These are phyloP conservation scores for Alternaria ethzedia DNA, from an alignment of 2,329 filamentous ascomycete genomes.

Conservation along the genomic window DNA sequence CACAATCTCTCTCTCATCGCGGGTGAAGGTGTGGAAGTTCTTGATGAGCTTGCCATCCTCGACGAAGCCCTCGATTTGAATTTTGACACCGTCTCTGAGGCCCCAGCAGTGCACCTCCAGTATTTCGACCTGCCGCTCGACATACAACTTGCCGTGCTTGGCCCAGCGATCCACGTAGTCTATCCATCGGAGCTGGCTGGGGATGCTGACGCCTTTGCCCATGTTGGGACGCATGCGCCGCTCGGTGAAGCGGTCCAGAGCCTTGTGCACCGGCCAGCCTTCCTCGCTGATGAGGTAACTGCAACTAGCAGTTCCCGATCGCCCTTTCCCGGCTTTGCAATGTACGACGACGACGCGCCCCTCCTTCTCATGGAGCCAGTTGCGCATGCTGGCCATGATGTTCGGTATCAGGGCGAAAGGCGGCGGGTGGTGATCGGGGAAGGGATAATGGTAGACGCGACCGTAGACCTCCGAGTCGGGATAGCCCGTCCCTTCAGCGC, in stretches of 20 bases:
- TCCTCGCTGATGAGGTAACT: conserved; percentile 91
- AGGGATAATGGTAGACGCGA: conserved; percentile 89
- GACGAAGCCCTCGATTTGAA: conserved; percentile 81
- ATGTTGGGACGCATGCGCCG: conserved; percentile 88
- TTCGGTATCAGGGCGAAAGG: conserved; percentile 87
- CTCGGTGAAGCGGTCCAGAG: conserved; percentile 74
- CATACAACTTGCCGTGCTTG: conserved; percentile 75
- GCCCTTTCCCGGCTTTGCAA: conserved; percentile 95
- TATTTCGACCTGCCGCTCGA: conserved; percentile 83
- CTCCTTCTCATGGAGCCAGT: conserved; percentile 69
- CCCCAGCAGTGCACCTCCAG: conserved; percentile 92
- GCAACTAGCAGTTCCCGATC: conserved; percentile 86
- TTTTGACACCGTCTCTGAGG: conserved; percentile 82
- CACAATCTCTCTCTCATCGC: conserved; percentile 73
- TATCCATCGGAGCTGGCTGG: conserved; percentile 87
- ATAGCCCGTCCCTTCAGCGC: conserved; percentile 95
- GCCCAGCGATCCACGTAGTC: conserved; percentile 90
- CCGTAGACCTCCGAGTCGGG: conserved; percentile 87
- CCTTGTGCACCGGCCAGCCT: conserved; percentile 69
- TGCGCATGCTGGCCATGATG: conserved; percentile 90
- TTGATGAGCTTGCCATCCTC: conserved; percentile 91
- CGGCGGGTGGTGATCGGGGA: conserved; percentile 96
- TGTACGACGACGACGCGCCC: conserved; percentile 85
- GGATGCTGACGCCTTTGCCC: conserved; percentile 88
- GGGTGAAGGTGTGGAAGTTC: conserved; percentile 79